Percentiles rank a stretch among this genome's conserved stretches.
Conservation (phyloP, 164 flowering plant genomes). For the Vitis cinerea region DNA sequence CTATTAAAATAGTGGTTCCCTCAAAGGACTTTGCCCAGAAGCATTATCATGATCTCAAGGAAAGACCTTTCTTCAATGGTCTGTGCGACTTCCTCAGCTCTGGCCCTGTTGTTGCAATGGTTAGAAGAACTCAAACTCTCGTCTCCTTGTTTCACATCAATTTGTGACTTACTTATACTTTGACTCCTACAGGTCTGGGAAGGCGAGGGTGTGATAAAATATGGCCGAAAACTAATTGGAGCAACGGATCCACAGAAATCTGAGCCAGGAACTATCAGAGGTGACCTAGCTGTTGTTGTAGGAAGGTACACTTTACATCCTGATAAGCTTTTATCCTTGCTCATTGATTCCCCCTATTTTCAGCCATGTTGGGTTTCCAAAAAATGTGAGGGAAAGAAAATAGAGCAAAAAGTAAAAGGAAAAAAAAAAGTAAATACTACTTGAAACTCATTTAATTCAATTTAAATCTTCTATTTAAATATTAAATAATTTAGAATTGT, state of each 20-base stretch:
- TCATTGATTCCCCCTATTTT: neutral
- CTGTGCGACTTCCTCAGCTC: constrained; percentile 95
- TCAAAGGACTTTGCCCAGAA: constrained; percentile 88
- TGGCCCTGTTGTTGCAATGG: constrained; percentile 99
- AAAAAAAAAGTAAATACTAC: too few relatives aligned
- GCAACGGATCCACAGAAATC: constrained; percentile 98
- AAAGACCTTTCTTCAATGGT: constrained; percentile 92
- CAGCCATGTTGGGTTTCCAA: neutral
- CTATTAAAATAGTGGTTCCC: constrained; percentile 75
- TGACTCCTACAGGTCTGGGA: constrained; percentile 82
- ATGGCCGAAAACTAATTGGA: constrained; percentile 94
- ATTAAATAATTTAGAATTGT: too few relatives aligned
- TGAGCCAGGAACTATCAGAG: constrained; percentile 98
- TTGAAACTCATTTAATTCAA: too few relatives aligned
- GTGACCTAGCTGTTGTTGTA: constrained; percentile 94
- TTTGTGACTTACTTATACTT: neutral
- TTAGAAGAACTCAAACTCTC: constrained; percentile 23
- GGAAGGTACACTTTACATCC: constrained; percentile 62
- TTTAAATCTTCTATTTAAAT: too few relatives aligned
- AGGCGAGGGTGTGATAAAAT: constrained; percentile 95
- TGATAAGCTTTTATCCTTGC: neutral
- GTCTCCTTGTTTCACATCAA: neutral
- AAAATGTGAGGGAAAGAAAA: too few relatives aligned
- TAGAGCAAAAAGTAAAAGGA: too few relatives aligned
- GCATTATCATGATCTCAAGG: constrained; percentile 95